Conservation (phyloP, 257 asterid genomes). For the Perilla frutescens region DNA sequence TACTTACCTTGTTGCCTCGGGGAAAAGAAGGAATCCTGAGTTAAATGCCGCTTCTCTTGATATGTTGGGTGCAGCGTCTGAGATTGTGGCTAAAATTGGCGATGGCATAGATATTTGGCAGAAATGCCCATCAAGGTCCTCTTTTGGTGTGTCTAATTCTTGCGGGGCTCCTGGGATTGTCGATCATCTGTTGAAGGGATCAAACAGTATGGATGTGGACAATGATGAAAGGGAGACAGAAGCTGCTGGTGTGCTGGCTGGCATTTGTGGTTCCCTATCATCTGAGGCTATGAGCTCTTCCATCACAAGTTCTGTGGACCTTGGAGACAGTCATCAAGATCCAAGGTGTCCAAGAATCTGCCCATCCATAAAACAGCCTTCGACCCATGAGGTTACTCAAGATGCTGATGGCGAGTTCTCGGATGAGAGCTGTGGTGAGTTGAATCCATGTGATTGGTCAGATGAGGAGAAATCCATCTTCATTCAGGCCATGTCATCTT, state of each 20-base stretch:
- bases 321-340: conserved; percentile 61
- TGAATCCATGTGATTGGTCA: conserved; percentile 78
- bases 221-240: conserved; percentile 57
- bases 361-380: conserved; percentile 46
- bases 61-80: conserved; percentile 83
- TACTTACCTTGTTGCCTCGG: conserved; percentile 68
- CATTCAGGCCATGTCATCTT: conserved; percentile 65
- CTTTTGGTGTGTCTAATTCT: conserved; percentile 47
- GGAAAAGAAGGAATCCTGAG: conserved; percentile 78
- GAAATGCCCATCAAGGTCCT: conserved; percentile 43
- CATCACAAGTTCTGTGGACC: conserved; percentile 82
- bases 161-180: conserved; percentile 41
- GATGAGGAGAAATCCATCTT: conserved; percentile 85
- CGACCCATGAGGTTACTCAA: conserved; percentile 68
- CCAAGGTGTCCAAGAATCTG: conserved; percentile 53
- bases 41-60: conserved; percentile 78
- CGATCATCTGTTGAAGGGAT: conserved; percentile 46
- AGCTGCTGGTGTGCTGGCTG: conserved; percentile 97
- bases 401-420: conserved; percentile 73
- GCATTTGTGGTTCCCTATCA: conserved; percentile 90
- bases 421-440: conserved; percentile 84
- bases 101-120: conserved; percentile 47
- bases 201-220: conserved; percentile 52
- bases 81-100: conserved; percentile 58
- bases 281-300: conserved; percentile 93